Conservation (phyloP, 1,284 basidiomycete species). For the Cystobasidium sp. region DNA sequence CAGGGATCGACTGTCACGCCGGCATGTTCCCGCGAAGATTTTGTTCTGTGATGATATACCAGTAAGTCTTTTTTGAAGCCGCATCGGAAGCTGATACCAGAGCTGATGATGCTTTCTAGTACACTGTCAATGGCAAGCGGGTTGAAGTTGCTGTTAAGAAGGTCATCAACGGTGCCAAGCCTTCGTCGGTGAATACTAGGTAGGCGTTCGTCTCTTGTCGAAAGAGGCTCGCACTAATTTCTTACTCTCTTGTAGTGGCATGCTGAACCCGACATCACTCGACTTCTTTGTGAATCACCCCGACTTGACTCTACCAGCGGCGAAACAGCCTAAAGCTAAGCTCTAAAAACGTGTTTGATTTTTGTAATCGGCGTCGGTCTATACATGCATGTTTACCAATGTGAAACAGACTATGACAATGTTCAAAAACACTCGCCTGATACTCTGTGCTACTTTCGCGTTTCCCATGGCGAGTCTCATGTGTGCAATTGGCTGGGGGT, state of each 20-base stretch:
- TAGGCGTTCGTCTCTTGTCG: background rate
- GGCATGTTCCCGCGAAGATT: constrained; percentile 45
- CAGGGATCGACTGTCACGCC: constrained; percentile 42
- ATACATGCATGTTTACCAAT: too few relatives aligned
- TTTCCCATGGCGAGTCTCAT: too few relatives aligned
- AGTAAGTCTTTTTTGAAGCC: constrained; percentile 62
- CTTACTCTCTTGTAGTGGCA: background rate
- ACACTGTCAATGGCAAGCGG: constrained; percentile 83
- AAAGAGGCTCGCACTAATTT: background rate
- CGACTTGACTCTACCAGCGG: constrained; percentile 38
- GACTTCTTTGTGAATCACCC: constrained; percentile 43
- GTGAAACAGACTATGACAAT: too few relatives aligned
- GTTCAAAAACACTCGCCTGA: too few relatives aligned
- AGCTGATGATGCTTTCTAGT: constrained; percentile 52
- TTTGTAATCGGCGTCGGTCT: too few relatives aligned
- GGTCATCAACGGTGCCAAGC: constrained; percentile 58
- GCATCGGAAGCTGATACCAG: constrained; percentile 62
- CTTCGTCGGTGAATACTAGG: constrained; percentile 47
- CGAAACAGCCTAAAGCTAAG: constrained; percentile 23
- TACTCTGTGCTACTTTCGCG: too few relatives aligned
- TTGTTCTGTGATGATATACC: constrained; percentile 42
- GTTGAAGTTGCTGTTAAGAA: constrained; percentile 84
- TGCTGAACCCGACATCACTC: constrained; percentile 40
- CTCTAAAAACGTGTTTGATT: constrained; percentile 4
- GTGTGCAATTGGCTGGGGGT: too few relatives aligned